phyloP scores from a whole-genome alignment of 331 rosid genomes.

The Ulmus americana region DNA sequence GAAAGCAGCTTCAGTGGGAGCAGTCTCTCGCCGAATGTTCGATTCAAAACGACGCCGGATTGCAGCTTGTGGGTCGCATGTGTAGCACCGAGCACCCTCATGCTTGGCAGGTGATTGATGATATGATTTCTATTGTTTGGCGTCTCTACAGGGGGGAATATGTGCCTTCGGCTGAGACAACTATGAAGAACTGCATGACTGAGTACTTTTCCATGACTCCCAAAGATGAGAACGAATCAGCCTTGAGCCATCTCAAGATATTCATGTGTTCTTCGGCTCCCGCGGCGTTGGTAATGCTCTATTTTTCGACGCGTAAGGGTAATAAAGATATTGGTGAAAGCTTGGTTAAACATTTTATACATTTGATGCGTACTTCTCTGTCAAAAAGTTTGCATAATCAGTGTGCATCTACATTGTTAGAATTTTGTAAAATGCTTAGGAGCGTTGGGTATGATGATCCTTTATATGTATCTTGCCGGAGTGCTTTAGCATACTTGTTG shows the following conservation, averaged over 20 bases:
- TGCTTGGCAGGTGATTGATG: slow-evolving; percentile 40
- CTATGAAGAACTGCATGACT: slow-evolving; percentile 24
- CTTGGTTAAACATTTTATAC: slow-evolving; percentile 37
- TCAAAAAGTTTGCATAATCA: slow-evolving; percentile 28
- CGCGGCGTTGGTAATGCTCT: slow-evolving; percentile 45
- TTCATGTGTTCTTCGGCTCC: slow-evolving; percentile 47
- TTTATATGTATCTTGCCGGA: slow-evolving; percentile 48
- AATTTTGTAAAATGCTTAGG: slow-evolving; percentile 61
- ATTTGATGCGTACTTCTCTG: slow-evolving; percentile 14
- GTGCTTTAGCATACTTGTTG: slow-evolving; percentile 40
- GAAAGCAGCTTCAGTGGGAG: slow-evolving; percentile 56
- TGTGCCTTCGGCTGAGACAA: slow-evolving; percentile 28
- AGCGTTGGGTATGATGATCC: slow-evolving; percentile 39
- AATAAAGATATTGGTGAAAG: slow-evolving; percentile 35
- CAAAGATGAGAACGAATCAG: slow-evolving; percentile 32
- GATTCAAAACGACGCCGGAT: slow-evolving; percentile 50
- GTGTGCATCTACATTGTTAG: slow-evolving; percentile 39
- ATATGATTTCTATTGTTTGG: slow-evolving; percentile 27
- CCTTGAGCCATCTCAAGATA: slow-evolving; percentile 44
- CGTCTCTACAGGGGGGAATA: slow-evolving; percentile 50
- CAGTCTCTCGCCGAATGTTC: slow-evolving; percentile 49
- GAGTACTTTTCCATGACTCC: slow-evolving; percentile 25
- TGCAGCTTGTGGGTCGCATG: slow-evolving; percentile 58
- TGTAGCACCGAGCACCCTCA: slow-evolving; percentile 46
- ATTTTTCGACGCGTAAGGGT: slow-evolving; percentile 25